Percentiles rank a stretch among this genome's conserved stretches.
Conservation (phyloP, 768 basidiomycete species). For the Cystobasidium onofrii region DNA sequence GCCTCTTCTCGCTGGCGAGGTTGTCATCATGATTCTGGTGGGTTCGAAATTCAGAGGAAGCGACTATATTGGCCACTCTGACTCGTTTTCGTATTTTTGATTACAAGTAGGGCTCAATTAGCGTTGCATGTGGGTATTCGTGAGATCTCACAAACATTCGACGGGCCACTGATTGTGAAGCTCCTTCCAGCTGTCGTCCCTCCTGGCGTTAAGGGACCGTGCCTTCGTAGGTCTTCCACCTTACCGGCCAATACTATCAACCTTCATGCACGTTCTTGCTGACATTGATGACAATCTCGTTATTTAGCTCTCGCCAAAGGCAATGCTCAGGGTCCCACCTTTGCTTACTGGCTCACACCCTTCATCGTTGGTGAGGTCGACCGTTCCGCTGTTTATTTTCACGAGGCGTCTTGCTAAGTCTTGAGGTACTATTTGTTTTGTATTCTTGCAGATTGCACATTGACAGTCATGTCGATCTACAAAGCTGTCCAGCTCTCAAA, state of each 20-base stretch:
- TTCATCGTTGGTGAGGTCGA: neutral
- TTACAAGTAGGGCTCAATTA: neutral
- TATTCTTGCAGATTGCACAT: neutral
- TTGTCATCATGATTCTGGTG: constrained; percentile 6
- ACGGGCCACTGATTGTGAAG: too few relatives aligned
- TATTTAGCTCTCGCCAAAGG: constrained; percentile 3
- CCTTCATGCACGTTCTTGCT: neutral
- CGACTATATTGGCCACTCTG: too few relatives aligned
- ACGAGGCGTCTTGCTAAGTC: neutral
- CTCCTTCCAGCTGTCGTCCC: constrained; percentile 11
- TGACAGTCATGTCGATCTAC: constrained; percentile 2
- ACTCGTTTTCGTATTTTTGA: too few relatives aligned
- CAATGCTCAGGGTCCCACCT: neutral
- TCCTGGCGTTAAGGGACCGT: constrained; percentile 5
- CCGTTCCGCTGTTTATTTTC: neutral
- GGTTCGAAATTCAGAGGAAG: neutral
- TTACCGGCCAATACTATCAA: too few relatives aligned
- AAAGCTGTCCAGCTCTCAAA: neutral
- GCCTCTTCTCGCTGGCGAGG: neutral
- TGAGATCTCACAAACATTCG: neutral
- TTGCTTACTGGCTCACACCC: constrained; percentile 5
- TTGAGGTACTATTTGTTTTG: neutral
- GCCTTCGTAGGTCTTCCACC: constrained; percentile 9
- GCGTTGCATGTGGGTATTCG: neutral
- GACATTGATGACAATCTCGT: too few relatives aligned